These are phyloP conservation scores for Symmetrospora coprosmae DNA, from an alignment of 768 basidiomycete species.

Conservation along the genomic window DNA sequence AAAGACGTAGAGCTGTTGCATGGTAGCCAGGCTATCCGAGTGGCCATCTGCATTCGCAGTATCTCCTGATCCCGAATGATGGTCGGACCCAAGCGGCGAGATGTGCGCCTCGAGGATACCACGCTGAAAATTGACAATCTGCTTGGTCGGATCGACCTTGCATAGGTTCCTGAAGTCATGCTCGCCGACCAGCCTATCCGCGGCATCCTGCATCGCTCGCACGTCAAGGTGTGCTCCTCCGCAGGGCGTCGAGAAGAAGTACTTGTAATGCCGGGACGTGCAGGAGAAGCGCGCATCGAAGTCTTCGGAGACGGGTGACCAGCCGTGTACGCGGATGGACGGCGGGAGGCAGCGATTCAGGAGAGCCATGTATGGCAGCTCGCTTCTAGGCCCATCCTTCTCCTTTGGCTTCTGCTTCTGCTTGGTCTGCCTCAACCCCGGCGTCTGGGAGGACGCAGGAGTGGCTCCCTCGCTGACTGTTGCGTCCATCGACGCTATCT, in stretches of 20 bases:
- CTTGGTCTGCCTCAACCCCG: not conserved
- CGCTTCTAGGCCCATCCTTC: slow-evolving; percentile 33
- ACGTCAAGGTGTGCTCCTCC: slow-evolving; percentile 46
- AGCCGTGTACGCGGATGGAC: slow-evolving; percentile 78
- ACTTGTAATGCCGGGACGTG: slow-evolving; percentile 83
- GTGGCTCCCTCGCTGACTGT: not conserved
- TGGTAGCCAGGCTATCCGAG: slow-evolving; percentile 27
- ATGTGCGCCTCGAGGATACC: slow-evolving; percentile 56
- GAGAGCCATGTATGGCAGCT: slow-evolving; percentile 61
- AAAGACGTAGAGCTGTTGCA: slow-evolving; percentile 52
- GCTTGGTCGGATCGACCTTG: slow-evolving; percentile 81
- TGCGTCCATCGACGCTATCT: not conserved
- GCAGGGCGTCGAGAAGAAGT: slow-evolving; percentile 59
- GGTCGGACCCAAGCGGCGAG: slow-evolving; percentile 37
- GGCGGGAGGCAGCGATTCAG: slow-evolving; percentile 78
- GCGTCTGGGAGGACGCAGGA: not conserved
- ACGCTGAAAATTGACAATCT: slow-evolving; percentile 65
- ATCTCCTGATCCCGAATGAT: too few relatives aligned
- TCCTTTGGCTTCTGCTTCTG: not conserved
- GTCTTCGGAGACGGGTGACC: slow-evolving; percentile 64
- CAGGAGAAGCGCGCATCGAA: slow-evolving; percentile 89
- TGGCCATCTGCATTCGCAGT: too few relatives aligned
- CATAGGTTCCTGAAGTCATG: slow-evolving; percentile 95
- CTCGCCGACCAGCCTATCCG: slow-evolving; percentile 57
- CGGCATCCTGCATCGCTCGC: slow-evolving; percentile 59